These are phyloP conservation scores for Lactarius tabidus DNA, from an alignment of 768 basidiomycete genomes.

Conservation along the genomic window DNA sequence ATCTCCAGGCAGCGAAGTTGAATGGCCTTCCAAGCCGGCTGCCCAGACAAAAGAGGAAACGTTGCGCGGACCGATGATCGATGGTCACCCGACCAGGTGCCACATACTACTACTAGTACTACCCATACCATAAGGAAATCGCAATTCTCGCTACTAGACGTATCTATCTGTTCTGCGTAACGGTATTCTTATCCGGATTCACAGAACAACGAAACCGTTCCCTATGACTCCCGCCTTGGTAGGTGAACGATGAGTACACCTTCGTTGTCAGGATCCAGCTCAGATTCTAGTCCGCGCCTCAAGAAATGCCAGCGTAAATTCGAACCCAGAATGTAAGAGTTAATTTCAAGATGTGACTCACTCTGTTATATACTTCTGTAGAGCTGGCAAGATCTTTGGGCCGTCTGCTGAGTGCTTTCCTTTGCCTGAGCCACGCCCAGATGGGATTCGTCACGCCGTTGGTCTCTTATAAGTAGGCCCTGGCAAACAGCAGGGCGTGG, in stretches of 20 bases:
- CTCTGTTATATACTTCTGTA: neutral
- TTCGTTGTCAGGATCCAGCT: neutral
- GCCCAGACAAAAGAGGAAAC: no score
- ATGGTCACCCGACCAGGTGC: no score
- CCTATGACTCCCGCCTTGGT: neutral
- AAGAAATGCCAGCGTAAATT: neutral
- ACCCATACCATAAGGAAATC: neutral
- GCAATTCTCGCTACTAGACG: neutral
- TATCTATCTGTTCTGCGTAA: neutral
- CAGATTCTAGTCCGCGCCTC: conserved; percentile 8
- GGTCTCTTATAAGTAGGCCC: neutral
- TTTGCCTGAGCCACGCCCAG: neutral
- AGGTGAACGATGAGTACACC: neutral
- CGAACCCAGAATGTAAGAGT: neutral
- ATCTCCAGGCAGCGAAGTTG: no score
- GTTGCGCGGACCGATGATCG: no score
- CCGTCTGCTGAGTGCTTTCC: neutral
- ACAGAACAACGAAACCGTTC: neutral
- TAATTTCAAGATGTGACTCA: neutral
- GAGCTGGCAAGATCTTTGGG: neutral
- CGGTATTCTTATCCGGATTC: neutral
- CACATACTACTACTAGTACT: no score
- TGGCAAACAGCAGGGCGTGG: neutral
- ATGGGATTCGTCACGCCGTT: neutral
- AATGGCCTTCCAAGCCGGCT: no score